Base-by-base conservation (phyloP, 805 yeast species). In the Starmerella powellii region DNA sequence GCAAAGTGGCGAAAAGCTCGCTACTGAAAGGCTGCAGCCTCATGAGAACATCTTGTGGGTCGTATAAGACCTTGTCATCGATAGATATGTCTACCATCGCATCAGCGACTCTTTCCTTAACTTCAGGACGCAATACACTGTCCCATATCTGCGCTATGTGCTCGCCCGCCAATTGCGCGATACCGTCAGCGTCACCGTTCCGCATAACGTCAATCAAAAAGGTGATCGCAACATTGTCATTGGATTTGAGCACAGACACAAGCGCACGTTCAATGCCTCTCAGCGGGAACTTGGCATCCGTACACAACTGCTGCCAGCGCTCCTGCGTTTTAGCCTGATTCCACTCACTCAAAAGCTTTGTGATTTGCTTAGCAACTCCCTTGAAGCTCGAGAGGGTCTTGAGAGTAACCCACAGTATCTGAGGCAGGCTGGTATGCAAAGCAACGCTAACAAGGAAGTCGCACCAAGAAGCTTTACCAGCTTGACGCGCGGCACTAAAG, bases 171-270 rank as follows among this genome's bases (percentile, higher is more conserved):
- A 37, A 13, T 8, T 28, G 12, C 2, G 66, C 56, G 31, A 62
- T 71, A 16, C 74, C 46, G 8, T 59, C 44, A 3, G 49, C 50
- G 4, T 73, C 66, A 38, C 67, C 65, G n/a, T 38, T 32, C 47
- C 84, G 64, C 13, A 74, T 70, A 12, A 62, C 58, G 38, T 75
- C 68, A 3, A 48, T 31, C 26, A 84, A 54, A 61, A 86, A 82
- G 20, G 71, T 72, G 38, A 80, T 67, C 38, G 78, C 84, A 42
- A 63, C 66, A 54, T 74, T 73, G 44, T 82, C 93, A 47, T 71
- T 75, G 8, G 71, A 64, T 6, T 80, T 70, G 13, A 85, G 72
- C 41, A 80, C 60, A n/a, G 70, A 64, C 17, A 80, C 68, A 11
- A 85, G 57, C 4, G 70, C 64, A 2, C 52, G 46, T 56, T 86